phyloP scores from a whole-genome alignment of 306 rosid genomes.

The Fragaria nilgerrensis region DNA sequence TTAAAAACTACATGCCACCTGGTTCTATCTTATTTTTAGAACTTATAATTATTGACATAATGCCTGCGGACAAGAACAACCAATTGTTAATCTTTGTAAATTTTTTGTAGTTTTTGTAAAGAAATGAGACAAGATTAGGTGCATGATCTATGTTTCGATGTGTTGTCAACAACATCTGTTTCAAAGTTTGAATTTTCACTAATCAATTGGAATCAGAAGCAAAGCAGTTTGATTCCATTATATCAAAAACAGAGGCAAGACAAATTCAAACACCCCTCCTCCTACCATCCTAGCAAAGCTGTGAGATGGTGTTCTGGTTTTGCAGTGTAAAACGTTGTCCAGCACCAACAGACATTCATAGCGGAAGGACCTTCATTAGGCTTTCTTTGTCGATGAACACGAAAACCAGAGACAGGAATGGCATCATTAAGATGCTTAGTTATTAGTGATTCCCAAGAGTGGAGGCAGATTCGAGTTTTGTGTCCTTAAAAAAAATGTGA shows the following conservation, averaged over 20 bases:
- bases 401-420: not conserved
- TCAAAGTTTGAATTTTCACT: not conserved
- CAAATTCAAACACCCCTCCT: conserved; percentile 17
- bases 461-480: not conserved
- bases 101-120: conserved; percentile 10
- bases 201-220: not conserved
- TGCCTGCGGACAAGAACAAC: conserved; percentile 26
- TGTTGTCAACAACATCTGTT: conserved; percentile 21
- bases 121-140: conserved; percentile 32
- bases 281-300: conserved; percentile 16
- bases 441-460: not conserved
- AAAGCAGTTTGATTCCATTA: conserved; percentile 7
- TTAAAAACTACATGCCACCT: not conserved
- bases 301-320: conserved; percentile 14
- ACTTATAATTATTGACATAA: conserved; percentile 17
- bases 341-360: conserved; percentile 1
- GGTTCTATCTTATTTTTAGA: not conserved
- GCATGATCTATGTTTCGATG: conserved; percentile 28
- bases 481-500: too few relatives aligned
- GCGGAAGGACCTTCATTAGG: not conserved
- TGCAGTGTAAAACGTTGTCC: conserved; percentile 17
- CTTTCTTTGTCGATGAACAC: not conserved
- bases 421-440: not conserved
- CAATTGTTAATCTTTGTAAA: conserved; percentile 3
- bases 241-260: conserved; percentile 24